Evolutionary conservation across 2,329 filamentous ascomycete species (phyloP), one percentile per base, ranked within the genome.

Genomic region (Sporothrix dimorphospora): DNA sequence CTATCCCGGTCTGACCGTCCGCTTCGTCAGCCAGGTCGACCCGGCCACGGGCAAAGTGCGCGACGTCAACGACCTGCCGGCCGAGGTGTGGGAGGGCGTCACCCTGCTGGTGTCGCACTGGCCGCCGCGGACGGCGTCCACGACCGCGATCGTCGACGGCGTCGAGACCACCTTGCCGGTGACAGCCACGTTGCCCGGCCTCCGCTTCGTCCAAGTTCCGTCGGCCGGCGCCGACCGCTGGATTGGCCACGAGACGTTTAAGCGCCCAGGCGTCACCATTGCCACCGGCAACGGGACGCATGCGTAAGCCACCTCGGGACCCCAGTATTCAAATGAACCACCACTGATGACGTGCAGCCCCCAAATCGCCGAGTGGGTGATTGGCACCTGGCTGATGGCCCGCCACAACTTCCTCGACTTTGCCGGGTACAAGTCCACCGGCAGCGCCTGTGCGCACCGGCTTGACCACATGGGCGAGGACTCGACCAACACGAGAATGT

Each of bases 181-280:
- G 45, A 67, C 4, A 45, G 53, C 65, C 11, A 38, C 65, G 3
- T 45, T 84, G 45, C 75, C 77, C 9, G 77, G 79, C 2, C 77
- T 85, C 30, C 80, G 82, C 61, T 84, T 81, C 72, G 80, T 86
- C n/a, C 85, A 86, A 77, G 74, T 84, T 34, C 76, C 79, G 0
- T 83, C 81, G 0, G 82, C 84, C 1, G 85, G 85, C 1, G 81
- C 81, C 0, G 83, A 86, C 73, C 75, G 75, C 49, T 85, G 84
- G 82, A 72, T 79, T 4, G 75, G 76, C 0, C 79, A 83, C 68
- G 76, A 76, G 11, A 73, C 76, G 30, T 85, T 81, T 74, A 72
- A 77, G 65, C 78, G 82, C 42, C 76, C 77, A 0, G 72, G 79
- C 1, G 78, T 84, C 3, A 71, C 77, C 0, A 83, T 85, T 65